These are phyloP conservation scores for Botryotinia calthae DNA, from an alignment of 2,329 filamentous ascomycete species.

Conservation along the genomic window DNA sequence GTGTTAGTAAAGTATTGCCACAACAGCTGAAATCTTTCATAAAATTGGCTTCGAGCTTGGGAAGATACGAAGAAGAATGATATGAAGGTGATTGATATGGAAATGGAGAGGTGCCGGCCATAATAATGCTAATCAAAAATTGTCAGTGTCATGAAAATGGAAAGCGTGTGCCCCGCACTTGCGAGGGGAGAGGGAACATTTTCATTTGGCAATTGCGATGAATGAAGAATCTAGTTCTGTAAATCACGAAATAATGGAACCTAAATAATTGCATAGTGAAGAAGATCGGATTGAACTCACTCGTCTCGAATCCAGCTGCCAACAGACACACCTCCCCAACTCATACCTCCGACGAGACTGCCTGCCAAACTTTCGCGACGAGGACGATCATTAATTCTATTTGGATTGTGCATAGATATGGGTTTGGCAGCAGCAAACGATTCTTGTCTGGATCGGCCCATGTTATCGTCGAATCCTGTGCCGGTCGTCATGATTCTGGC, in stretches of 20 bases:
- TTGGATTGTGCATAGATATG: constrained; percentile 63
- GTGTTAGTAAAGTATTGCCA: constrained; percentile 79
- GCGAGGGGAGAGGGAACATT: background rate
- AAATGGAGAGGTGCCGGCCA: constrained; percentile 95
- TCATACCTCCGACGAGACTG: constrained; percentile 78
- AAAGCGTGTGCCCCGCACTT: constrained; percentile 14
- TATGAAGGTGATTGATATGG: constrained; percentile 87
- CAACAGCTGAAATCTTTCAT: constrained; percentile 98
- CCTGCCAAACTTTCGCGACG: constrained; percentile 62
- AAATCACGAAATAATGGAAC: background rate
- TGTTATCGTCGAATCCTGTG: constrained; percentile 51
- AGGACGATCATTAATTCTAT: constrained; percentile 56
- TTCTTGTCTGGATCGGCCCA: constrained; percentile 55
- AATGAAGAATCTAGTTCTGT: background rate
- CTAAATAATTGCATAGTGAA: background rate
- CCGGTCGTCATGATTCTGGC: constrained; percentile 54
- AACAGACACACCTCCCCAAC: constrained; percentile 94
- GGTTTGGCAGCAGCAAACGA: constrained; percentile 65
- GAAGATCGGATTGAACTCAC: constrained; percentile 58
- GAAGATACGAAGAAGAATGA: constrained; percentile 93
- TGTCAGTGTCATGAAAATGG: constrained; percentile 24
- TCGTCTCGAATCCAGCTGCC: constrained; percentile 97
- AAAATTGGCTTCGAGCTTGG: constrained; percentile 94
- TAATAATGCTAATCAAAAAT: constrained; percentile 68
- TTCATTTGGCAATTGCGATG: background rate